phyloP scores from a whole-genome alignment of 2,329 filamentous ascomycete genomes.

The Stemphylium vesicarium region DNA sequence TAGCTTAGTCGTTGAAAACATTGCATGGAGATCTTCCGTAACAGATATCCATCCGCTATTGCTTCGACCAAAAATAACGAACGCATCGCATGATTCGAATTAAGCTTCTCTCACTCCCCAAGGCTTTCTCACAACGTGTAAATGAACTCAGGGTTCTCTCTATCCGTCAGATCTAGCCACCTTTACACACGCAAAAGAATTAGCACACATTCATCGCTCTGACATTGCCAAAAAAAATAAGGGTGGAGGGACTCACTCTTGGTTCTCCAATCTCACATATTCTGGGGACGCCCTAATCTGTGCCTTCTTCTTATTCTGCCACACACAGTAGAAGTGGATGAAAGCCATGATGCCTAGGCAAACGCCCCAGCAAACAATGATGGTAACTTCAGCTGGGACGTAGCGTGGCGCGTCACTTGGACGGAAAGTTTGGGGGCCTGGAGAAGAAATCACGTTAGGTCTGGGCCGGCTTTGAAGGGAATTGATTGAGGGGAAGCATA shows the following conservation, averaged over 20 bases:
- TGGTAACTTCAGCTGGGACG: slow-evolving; percentile 67
- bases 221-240: not conserved
- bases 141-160: slow-evolving; percentile 68
- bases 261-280: slow-evolving; percentile 68
- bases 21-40: too few species aligned
- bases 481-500: slow-evolving; percentile 5
- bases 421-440: slow-evolving; percentile 53
- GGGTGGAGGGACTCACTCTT: slow-evolving; percentile 58
- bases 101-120: too few species aligned
- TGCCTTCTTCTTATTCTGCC: slow-evolving; percentile 66
- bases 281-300: slow-evolving; percentile 57
- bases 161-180: slow-evolving; percentile 68
- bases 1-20: too few species aligned
- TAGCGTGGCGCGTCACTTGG: slow-evolving; percentile 56
- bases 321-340: slow-evolving; percentile 67
- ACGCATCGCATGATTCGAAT: too few species aligned
- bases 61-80: too few species aligned
- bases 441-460: slow-evolving; percentile 35
- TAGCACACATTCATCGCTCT: not conserved
- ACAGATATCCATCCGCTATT: too few species aligned
- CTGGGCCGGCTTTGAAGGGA: too few species aligned
- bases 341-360: slow-evolving; percentile 63
- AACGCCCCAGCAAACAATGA: slow-evolving; percentile 64
- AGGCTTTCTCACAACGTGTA: slow-evolving; percentile 58
- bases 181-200: slow-evolving; percentile 22